Base-by-base conservation (phyloP, 2,329 filamentous ascomycete species). In the Neonectria magnoliae region DNA sequence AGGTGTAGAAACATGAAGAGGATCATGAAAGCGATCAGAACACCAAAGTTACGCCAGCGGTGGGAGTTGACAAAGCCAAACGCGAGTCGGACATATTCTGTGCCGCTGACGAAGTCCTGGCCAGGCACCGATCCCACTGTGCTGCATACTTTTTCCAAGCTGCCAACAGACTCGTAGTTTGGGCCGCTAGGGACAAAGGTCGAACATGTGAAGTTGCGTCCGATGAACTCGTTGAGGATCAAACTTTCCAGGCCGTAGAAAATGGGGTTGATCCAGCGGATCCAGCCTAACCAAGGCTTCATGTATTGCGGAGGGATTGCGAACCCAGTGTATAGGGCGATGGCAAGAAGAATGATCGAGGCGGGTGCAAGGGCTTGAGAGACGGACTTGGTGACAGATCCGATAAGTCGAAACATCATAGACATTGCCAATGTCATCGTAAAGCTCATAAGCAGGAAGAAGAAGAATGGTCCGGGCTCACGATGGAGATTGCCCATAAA, bases 401-500 rank as follows among this genome's bases (percentile, higher is more conserved):
- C 71, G 4, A 76, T 70, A 18, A 72, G 71, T 11, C 76, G 71
- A 76, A 91, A 91, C 62, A 91, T 47, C 82, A 89, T 89, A 20
- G 87, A 89, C 88, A 91, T 90, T 60, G 84, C 83, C 62, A 91
- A 74, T 0, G 87, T 89, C 8, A 85, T 82, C 22, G 82, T 75
- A 71, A 90, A 82, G 11, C 81, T 79, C 41, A 85, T 74, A 0
- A 85, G 68, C 2, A 81, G 72, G 59, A 82, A 85, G 51, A 78
- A 81, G 70, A 84, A 85, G 73, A 84, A 85, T 1, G 79, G 74
- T 1, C 80, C 81, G 0, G 89, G 60, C 83, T 84, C 53, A 87
- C 78, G 77, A 89, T 86, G 13, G 84, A 92, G 2, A 84, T 88
- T 85, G 0, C 86, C 85, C 86, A 91, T 86, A 74, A 91, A 91